Percentiles rank a stretch among this genome's conserved stretches.
Conservation (phyloP, 202 grass and related monocot species). For the Musa balbisiana region DNA sequence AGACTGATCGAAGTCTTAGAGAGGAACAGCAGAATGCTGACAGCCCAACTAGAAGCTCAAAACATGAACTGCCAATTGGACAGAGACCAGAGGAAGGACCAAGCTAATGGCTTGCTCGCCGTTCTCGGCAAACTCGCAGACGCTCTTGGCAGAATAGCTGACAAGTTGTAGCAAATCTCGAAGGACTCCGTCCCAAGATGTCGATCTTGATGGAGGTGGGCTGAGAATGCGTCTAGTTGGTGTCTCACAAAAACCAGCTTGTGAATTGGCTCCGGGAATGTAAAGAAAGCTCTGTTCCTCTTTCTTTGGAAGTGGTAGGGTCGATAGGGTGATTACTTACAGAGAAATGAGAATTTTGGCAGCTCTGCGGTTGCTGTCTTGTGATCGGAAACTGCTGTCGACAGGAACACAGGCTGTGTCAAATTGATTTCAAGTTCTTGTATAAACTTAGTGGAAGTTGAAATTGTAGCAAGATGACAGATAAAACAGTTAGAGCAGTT, state of each 20-base stretch:
- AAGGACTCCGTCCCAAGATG: not conserved
- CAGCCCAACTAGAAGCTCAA: constrained; percentile 54
- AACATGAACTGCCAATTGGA: constrained; percentile 68
- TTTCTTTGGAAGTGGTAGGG: not conserved
- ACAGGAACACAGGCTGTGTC: not conserved
- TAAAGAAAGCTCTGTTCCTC: not conserved
- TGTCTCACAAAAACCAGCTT: not conserved
- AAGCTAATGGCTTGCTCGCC: constrained; percentile 50
- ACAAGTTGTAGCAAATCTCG: constrained; percentile 63
- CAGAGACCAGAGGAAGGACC: constrained; percentile 70
- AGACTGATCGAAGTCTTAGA: constrained; percentile 67
- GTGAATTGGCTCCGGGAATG: not conserved
- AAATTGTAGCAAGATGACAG: no score
- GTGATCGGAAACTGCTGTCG: not conserved
- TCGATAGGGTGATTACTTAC: not conserved
- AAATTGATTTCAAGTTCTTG: not conserved
- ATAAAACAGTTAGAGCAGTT: not conserved
- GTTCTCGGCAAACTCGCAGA: constrained; percentile 74
- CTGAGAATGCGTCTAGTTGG: not conserved
- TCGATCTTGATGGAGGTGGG: not conserved
- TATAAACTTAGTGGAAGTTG: not conserved
- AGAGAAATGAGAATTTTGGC: not conserved
- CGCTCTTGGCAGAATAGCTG: constrained; percentile 78
- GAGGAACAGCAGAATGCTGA: constrained; percentile 50
- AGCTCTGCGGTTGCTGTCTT: not conserved